Base-by-base conservation (phyloP, 768 basidiomycete genomes). In the Lentinula guzmanii region DNA sequence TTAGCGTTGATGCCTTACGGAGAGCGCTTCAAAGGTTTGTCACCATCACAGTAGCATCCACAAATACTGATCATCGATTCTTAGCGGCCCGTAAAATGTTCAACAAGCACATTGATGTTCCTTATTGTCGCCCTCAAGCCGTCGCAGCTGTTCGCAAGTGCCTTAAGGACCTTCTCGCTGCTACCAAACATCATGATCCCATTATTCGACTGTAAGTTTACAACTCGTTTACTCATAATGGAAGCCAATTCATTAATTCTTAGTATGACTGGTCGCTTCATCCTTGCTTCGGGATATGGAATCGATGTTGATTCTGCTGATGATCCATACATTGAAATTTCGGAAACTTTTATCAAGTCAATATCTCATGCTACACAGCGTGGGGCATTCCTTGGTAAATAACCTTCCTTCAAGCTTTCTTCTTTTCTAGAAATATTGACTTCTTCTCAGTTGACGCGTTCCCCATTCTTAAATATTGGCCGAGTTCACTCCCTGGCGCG, bases 401-500 rank as follows among this genome's bases (percentile, higher is more conserved):
- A 5, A 0, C 3, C 6, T 15, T 31, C 50, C 4, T 52, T 31
- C 31, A n/a, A 48, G n/a, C n/a, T 16, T 31, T 5, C 50, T 15
- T 18, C 4, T 48, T 48, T 48, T 28, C 28, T 18, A n/a, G 24
- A 4, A 5, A 24, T 13, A 52, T 52, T 13, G 5, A 24, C 3
- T 8, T 6, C 21, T 24, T 42, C 24, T 33, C 60, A 3, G 65
- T 66, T 1, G 63, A 66, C 39, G 46, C 50, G 6, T 24, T 66
- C 15, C 65, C 65, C 0, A 41, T 57, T 52, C 58, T 66, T 11
- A 66, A 66, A 53, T 58, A 75, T 37, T 65, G 78, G 48, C 77
- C 77, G 3, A 70, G 70, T 16, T 78, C 74, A 71, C 65, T 78
- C 56, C 78, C 78, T 13, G 77, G 77, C 8, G 77, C 75, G 8